phyloP scores from a whole-genome alignment of 2,329 filamentous ascomycete species.

The Penicillium hesseltinei region DNA sequence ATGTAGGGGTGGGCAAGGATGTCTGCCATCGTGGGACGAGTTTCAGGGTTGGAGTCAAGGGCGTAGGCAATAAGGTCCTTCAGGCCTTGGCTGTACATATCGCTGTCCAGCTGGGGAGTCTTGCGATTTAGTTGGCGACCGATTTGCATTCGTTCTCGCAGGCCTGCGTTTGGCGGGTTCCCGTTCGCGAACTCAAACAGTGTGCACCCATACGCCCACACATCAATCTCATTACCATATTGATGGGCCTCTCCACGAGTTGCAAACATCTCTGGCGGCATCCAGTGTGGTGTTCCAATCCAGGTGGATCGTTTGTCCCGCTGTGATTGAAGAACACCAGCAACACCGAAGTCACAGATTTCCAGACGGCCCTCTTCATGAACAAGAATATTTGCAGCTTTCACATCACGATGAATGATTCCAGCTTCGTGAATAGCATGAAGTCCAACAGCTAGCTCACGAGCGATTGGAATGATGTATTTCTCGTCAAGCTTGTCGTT shows the following conservation, averaged over 20 bases:
- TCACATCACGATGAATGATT: constrained; percentile 65
- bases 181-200: constrained; percentile 51
- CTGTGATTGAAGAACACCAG: constrained; percentile 60
- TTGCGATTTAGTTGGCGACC: constrained; percentile 45
- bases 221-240: constrained; percentile 52
- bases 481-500: constrained; percentile 55
- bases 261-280: constrained; percentile 60
- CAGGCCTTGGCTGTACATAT: constrained; percentile 45
- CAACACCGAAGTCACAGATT: constrained; percentile 65
- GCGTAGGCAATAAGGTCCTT: constrained; percentile 47
- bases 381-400: constrained; percentile 63
- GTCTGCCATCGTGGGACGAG: constrained; percentile 48
- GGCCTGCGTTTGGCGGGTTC: constrained; percentile 48
- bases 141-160: constrained; percentile 49
- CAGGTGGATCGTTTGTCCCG: constrained; percentile 63
- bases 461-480: constrained; percentile 63
- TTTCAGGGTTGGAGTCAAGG: constrained; percentile 44
- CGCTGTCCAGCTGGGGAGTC: constrained; percentile 43
- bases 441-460: constrained; percentile 61
- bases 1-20: constrained; percentile 49
- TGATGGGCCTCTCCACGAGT: constrained; percentile 40
- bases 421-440: constrained; percentile 64
- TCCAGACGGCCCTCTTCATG: constrained; percentile 62
- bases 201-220: constrained; percentile 53
- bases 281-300: constrained; percentile 66